Evolutionary conservation across 495 filamentous ascomycete species (phyloP), one percentile per base, ranked within the genome.

Genomic region (Terfezia boudieri): DNA sequence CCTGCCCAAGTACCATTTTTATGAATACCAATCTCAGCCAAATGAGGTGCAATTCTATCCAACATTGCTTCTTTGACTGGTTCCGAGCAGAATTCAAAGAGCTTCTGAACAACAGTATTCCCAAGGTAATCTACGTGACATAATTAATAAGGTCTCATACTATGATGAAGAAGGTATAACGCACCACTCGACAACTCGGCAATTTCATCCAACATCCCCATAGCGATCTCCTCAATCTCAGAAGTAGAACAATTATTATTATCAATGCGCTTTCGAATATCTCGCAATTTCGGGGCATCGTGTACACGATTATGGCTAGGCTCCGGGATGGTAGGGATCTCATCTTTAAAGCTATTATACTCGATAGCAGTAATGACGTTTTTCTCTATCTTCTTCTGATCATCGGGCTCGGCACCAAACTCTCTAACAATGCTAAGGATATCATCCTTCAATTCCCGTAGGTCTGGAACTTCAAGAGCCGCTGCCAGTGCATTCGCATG

Each of bases 1-100:
- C 88, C 90, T 55, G 90, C 90, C 90, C 90, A 98, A 6, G 90
- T 98, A 46, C 90, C 90, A 60, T 98, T 98, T 73, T 98, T 98
- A 74, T 98, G 90, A 38, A 94, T 79, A 54, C 90, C 90, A 67
- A 96, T 94, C 67, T 96, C 88, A 16, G 86, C 86, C 62, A 96
- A 75, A 66, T 94, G 88, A 54, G 87, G 88, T 10, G 84, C 74
- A 58, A 96, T 89, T 62, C 92, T 79, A 9, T 69, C 65, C 37
- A 98, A 74, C 92, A 98, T 98, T 43, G 81, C 78, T 69, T 94
- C 86, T 62, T 92, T 87, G 50, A 86, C 78, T 12, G 75, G 68
- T 62, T 96, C 90, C 0, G 87, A 93, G 69, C 88, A 95, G 67
- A 81, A 88, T 64, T 96, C 89, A 63, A 96, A 98, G 51, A 98